Conservation (phyloP, 2,329 filamentous ascomycete genomes). For the Ophiosphaerella narmari region DNA sequence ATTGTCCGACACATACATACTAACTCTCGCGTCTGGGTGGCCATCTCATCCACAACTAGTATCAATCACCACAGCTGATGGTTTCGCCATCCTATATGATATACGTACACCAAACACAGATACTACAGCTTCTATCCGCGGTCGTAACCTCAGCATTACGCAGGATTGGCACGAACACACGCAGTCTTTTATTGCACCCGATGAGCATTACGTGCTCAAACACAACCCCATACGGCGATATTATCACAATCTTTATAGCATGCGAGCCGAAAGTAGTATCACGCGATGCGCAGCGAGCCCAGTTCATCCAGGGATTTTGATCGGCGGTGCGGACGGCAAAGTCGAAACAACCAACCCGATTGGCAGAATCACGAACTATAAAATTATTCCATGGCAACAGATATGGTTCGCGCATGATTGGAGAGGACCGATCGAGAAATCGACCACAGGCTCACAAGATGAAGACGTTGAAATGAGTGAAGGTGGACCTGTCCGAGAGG, state of each 20-base stretch:
- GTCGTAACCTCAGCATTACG: conserved; percentile 54
- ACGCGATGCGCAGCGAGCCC: conserved; percentile 54
- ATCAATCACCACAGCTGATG: conserved; percentile 59
- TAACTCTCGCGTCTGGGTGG: conserved; percentile 55
- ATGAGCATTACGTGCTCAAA: conserved; percentile 59
- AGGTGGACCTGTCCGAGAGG: conserved; percentile 1
- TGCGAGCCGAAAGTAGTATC: conserved; percentile 44
- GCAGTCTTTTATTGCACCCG: conserved; percentile 58
- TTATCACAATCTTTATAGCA: conserved; percentile 51
- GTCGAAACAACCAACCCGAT: conserved; percentile 59
- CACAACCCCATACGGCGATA: conserved; percentile 58
- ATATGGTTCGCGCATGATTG: conserved; percentile 65
- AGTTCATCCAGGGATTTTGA: conserved; percentile 60
- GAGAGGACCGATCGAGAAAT: conserved; percentile 36
- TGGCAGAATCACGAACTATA: conserved; percentile 55
- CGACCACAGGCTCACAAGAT: conserved; percentile 5
- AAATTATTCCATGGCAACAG: conserved; percentile 58
- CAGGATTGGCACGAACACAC: conserved; percentile 61
- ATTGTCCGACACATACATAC: conserved; percentile 54
- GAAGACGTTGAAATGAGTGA: conserved; percentile 4
- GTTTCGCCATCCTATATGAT: conserved; percentile 60
- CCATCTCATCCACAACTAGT: conserved; percentile 60
- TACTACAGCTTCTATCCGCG: conserved; percentile 52
- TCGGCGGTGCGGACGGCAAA: conserved; percentile 58
- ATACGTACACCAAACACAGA: conserved; percentile 54